Base-by-base conservation (phyloP, 1,139 yeast genomes). In the Casaregolazyma lundiana region DNA sequence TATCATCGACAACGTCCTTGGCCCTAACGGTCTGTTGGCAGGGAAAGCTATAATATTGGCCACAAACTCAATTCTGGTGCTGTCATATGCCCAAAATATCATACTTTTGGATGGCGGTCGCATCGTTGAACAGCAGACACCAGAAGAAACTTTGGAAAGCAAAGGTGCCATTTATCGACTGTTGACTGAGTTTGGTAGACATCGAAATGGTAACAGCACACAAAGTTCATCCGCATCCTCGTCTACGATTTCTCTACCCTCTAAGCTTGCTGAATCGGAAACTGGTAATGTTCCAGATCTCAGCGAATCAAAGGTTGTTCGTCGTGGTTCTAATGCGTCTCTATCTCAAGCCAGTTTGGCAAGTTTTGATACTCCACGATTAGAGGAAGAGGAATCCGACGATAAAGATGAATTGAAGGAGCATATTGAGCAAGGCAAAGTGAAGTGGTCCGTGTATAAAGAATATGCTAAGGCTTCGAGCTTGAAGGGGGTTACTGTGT, bases 381-480 rank as follows among this genome's bases (percentile, higher is more conserved):
- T 60, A 24, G 59, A 61, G 34, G 68, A 64, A 29, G 61, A 58
- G 22, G 59, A 52, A 19, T 56, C 53, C 38, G 55, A 55, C 35
- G 59, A 63, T 19, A 57, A 56, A 34, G 56, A 63, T 15, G 58
- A 59, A 30, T 60, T 51, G 35, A 62, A 63, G 49, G 98, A 94
- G 67, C 90, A 81, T 55, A 77, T 84, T 52, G 96, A 92, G 68
- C 94, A 88, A 65, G 99, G 98, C 52, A 81, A 88, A 62, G 98
- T 92, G 46, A 85, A 87, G 61, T 87, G 96, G 95, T 74, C 76
- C 34, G 90, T 94, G 38, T 92, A 92, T 65, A 58, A 68, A 51
- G 87, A 80, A 53, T 92, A 94, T 62, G 95, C 95, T 19, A 78
- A 76, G 55, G 96, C 97, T 0, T 89, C 97, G 70, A 87, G 88